Percentiles rank a stretch among this genome's conserved stretches.
Conservation (phyloP, 225 moss, liverwort and hornwort species). For the Sphagnum tenellum region DNA sequence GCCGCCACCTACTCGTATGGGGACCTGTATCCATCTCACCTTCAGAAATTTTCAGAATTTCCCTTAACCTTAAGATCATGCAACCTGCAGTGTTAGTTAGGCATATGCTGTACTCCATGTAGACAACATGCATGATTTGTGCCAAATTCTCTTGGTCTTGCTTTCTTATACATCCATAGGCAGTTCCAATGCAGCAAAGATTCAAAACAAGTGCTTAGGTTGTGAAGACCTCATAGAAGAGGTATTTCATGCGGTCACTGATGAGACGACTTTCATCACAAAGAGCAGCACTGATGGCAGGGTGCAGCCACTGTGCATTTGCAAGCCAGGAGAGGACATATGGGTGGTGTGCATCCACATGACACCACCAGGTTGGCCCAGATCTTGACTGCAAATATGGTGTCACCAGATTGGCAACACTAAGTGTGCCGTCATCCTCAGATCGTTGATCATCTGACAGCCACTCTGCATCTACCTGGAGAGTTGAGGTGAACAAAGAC, state of each 20-base stretch:
- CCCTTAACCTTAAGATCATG: no score
- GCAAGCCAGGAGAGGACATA: constrained; percentile 45
- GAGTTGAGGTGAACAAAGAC: no score
- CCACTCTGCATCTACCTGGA: constrained; percentile 20
- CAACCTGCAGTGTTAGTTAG: no score
- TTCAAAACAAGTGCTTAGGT: no score
- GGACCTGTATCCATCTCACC: constrained; percentile 28
- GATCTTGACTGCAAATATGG: constrained; percentile 74
- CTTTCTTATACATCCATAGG: no score
- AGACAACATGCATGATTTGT: no score
- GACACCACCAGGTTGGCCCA: constrained; percentile 96
- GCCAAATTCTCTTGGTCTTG: no score
- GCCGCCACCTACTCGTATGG: constrained; percentile 63
- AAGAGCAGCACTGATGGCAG: constrained; percentile 70
- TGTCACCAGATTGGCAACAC: constrained; percentile 67
- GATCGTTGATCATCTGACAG: constrained; percentile 29
- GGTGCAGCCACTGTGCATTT: constrained; percentile 73
- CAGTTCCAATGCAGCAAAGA: no score
- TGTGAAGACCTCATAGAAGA: constrained; percentile 51
- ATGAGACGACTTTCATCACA: constrained; percentile 67
- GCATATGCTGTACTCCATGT: no score
- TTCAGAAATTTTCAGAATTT: no score
- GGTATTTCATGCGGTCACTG: constrained; percentile 79
- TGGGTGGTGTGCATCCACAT: constrained; percentile 66
- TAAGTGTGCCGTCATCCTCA: constrained; percentile 47